Percentiles rank a stretch among this genome's conserved stretches.
These are phyloP conservation scores for Yamadazyma blattariae DNA, from an alignment of 1,139 yeast genomes.

Conservation along the genomic window DNA sequence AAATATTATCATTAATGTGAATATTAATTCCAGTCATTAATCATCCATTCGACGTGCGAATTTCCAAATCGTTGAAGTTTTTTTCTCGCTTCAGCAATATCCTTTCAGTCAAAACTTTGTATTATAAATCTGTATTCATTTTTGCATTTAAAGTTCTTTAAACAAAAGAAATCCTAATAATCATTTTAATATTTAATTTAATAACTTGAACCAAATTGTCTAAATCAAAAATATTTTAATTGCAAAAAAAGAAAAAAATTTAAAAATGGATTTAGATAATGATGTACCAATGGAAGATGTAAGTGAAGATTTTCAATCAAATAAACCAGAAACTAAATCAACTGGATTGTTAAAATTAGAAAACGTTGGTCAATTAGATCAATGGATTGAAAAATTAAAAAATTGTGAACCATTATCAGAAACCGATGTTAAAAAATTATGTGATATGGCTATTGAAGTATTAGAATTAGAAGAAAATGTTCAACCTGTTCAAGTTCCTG, in stretches of 20 bases:
- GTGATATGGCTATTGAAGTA: constrained; percentile 89
- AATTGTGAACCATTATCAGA: constrained; percentile 85
- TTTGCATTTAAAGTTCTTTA: too few species aligned
- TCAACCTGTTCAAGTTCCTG: constrained; percentile 90
- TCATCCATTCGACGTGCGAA: too few species aligned
- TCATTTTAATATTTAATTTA: too few species aligned
- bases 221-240: too few species aligned
- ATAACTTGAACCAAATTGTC: too few species aligned
- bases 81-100: constrained; percentile 5
- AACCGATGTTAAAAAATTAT: constrained; percentile 74
- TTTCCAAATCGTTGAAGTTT: constrained; percentile 5
- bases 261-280: constrained; percentile 60
- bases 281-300: constrained; percentile 76
- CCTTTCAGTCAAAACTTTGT: too few species aligned
- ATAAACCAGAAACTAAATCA: constrained; percentile 9
- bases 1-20: too few species aligned
- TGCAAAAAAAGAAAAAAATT: too few species aligned
- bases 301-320: constrained; percentile 36
- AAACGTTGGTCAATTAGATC: constrained; percentile 68
- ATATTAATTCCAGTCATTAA: too few species aligned
- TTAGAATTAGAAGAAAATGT: constrained; percentile 90
- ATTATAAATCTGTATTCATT: too few species aligned
- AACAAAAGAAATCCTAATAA: too few species aligned
- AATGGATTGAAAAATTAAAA: constrained; percentile 79
- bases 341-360: constrained; percentile 25